phyloP scores from a whole-genome alignment of 2,329 filamentous ascomycete species.

The Chaetoscypha palmicola region DNA sequence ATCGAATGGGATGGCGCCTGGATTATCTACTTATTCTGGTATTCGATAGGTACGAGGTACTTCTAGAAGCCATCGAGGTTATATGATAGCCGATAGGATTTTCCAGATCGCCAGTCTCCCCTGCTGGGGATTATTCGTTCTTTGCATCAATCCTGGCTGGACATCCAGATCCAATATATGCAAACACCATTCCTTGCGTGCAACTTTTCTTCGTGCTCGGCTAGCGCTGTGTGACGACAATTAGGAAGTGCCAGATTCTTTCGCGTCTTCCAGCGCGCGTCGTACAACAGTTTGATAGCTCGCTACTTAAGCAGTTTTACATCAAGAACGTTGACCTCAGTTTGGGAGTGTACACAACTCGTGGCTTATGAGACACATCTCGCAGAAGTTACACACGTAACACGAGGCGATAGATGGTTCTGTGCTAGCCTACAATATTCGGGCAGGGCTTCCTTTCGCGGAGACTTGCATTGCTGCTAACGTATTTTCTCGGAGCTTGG shows the following conservation, averaged over 20 bases:
- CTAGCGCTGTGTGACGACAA: too few relatives aligned
- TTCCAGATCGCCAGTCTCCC: slow-evolving; percentile 10
- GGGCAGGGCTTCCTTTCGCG: slow-evolving; percentile 6
- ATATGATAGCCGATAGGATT: not conserved
- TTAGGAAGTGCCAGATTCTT: too few relatives aligned
- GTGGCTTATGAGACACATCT: too few relatives aligned
- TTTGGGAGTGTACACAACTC: too few relatives aligned
- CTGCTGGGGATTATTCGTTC: slow-evolving; percentile 15
- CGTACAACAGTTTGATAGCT: slow-evolving; percentile 19
- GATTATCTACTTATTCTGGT: not conserved
- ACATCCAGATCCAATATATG: slow-evolving; percentile 27
- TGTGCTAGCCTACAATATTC: not conserved
- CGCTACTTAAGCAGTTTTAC: too few relatives aligned
- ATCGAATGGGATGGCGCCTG: not conserved
- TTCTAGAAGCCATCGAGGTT: not conserved
- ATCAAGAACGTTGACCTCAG: too few relatives aligned
- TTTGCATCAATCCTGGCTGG: slow-evolving; percentile 17
- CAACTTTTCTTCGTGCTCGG: too few relatives aligned
- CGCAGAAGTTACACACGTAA: too few relatives aligned
- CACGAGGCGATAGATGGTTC: too few relatives aligned
- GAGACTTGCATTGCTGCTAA: slow-evolving; percentile 5
- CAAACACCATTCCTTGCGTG: slow-evolving; percentile 23
- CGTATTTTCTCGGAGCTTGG: not conserved
- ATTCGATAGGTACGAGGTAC: not conserved
- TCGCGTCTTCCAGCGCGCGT: slow-evolving; percentile 10